These are phyloP conservation scores for Vanrija sp. DNA, from an alignment of 1,284 basidiomycete genomes.

Conservation along the genomic window DNA sequence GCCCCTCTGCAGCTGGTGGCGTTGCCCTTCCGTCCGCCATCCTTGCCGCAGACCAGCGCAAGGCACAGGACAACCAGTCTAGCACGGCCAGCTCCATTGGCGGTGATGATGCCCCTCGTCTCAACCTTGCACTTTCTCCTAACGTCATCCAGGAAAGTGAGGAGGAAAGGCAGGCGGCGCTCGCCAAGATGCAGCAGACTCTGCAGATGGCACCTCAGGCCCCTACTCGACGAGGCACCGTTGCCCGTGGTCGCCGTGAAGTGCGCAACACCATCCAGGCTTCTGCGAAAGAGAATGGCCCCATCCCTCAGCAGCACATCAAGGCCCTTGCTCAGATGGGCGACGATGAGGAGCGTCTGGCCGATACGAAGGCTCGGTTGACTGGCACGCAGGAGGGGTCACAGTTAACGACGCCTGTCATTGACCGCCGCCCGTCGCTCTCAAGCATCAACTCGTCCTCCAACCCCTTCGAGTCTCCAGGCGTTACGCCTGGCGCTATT, in stretches of 20 bases:
- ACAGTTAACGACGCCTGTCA: neutral
- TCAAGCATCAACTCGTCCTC: constrained; percentile 27
- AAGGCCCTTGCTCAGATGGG: constrained; percentile 4
- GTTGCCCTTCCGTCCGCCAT: constrained; percentile 17
- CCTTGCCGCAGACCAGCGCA: constrained; percentile 9
- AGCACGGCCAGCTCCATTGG: neutral
- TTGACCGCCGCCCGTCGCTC: constrained; percentile 26
- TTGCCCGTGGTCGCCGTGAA: constrained; percentile 51
- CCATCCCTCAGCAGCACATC: constrained; percentile 7
- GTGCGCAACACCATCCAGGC: constrained; percentile 51
- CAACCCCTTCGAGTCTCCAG: constrained; percentile 45
- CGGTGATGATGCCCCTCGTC: neutral
- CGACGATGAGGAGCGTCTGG: constrained; percentile 9
- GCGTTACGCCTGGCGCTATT: neutral
- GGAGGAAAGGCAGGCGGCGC: constrained; percentile 51
- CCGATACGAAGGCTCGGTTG: neutral
- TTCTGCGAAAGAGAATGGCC: constrained; percentile 1
- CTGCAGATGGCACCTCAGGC: constrained; percentile 34
- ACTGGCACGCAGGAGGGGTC: neutral
- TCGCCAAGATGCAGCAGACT: constrained; percentile 52
- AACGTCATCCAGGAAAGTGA: constrained; percentile 51
- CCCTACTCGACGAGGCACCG: constrained; percentile 44
- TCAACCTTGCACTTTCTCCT: constrained; percentile 47
- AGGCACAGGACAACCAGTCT: neutral
- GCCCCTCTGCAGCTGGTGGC: constrained; percentile 1